phyloP scores from a whole-genome alignment of 352 stramenopile genomes.

The Elongisporangium anandrum region DNA sequence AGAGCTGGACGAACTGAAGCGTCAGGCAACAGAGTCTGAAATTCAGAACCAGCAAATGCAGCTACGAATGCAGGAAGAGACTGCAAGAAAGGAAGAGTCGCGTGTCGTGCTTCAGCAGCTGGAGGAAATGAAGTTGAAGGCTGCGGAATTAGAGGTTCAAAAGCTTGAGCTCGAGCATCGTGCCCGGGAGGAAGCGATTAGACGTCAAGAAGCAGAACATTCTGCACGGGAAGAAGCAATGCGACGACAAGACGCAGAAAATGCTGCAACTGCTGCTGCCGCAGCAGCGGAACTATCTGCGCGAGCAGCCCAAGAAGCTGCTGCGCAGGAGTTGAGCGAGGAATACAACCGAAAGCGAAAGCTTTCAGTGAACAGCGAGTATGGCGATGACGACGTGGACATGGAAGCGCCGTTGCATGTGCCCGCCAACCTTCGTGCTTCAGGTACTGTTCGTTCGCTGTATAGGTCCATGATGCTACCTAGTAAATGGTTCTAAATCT shows the following conservation, averaged over 20 bases:
- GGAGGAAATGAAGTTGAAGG: slow-evolving; percentile 41
- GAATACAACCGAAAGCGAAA: slow-evolving; percentile 42
- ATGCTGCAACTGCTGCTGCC: slow-evolving; percentile 54
- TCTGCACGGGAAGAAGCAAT: slow-evolving; percentile 41
- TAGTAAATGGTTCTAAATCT: background rate
- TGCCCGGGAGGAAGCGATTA: slow-evolving; percentile 24
- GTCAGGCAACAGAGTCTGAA: slow-evolving; percentile 23
- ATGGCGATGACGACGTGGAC: slow-evolving; percentile 47
- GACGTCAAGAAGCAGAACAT: background rate
- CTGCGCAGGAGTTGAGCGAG: slow-evolving; percentile 34
- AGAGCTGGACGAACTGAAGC: slow-evolving; percentile 58
- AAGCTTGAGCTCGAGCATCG: slow-evolving; percentile 39
- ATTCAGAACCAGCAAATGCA: slow-evolving; percentile 39
- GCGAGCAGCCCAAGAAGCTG: slow-evolving; percentile 61
- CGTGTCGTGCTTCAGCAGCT: slow-evolving; percentile 32
- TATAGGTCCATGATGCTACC: slow-evolving; percentile 6
- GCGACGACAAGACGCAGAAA: slow-evolving; percentile 58
- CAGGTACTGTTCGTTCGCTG: slow-evolving; percentile 23
- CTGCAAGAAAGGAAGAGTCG: slow-evolving; percentile 29
- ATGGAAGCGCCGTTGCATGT: slow-evolving; percentile 45
- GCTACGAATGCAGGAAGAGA: slow-evolving; percentile 24
- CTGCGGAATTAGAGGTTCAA: slow-evolving; percentile 45
- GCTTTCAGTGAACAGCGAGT: slow-evolving; percentile 21
- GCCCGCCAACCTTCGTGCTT: slow-evolving; percentile 13
- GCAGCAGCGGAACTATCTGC: slow-evolving; percentile 63